phyloP scores from a whole-genome alignment of 2,329 filamentous ascomycete genomes.

The Cladosporium sp. region DNA sequence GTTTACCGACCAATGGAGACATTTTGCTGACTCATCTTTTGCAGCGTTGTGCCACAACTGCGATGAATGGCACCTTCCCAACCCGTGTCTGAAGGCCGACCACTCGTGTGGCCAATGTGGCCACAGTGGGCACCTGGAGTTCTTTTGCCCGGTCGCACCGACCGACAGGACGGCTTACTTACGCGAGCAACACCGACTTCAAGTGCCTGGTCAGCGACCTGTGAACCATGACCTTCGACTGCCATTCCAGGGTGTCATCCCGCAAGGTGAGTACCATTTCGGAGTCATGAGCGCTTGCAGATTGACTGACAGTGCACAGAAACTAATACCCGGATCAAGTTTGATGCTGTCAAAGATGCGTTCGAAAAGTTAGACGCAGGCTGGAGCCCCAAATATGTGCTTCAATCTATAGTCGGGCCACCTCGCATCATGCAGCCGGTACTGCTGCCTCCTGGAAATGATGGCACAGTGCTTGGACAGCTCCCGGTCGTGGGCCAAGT shows the following conservation, averaged over 20 bases:
- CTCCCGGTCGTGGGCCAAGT: neutral
- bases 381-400: neutral
- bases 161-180: neutral
- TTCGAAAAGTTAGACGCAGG: neutral
- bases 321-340: constrained; percentile 1
- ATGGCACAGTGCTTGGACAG: neutral
- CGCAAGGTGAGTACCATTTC: neutral
- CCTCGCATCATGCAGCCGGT: neutral
- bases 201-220: neutral
- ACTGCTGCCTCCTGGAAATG: neutral
- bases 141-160: constrained; percentile 27
- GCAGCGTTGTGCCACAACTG: constrained; percentile 29
- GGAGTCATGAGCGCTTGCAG: neutral
- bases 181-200: neutral
- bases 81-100: constrained; percentile 21
- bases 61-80: constrained; percentile 30
- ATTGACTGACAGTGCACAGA: neutral
- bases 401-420: neutral
- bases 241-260: neutral
- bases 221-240: neutral
- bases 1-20: neutral
- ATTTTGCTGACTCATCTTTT: neutral
- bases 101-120: constrained; percentile 25
- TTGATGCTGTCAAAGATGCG: neutral
- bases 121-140: constrained; percentile 25